Evolutionary conservation across 169 alveolate species (phyloP), one percentile per base, ranked within the genome.

Genomic region (Ichthyophthirius multifiliis): DNA sequence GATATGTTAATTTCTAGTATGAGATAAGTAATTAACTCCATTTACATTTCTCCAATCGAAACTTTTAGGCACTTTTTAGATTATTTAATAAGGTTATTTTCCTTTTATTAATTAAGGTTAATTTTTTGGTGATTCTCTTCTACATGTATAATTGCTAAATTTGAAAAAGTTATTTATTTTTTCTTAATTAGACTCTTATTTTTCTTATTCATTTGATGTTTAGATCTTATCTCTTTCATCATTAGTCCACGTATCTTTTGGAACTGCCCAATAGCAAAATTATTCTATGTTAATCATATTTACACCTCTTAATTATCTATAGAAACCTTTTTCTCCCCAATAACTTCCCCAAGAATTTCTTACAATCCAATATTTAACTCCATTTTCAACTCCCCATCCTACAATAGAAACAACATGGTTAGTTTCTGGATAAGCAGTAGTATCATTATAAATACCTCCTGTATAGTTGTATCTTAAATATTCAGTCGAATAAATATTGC

Each of bases 341-440:
- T 87, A 80, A 13, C 94, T 89, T 43, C 98, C 97, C 96, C 97
- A 95, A 27, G 96, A 88, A 83, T 95, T 95, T 84, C 93, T 85
- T 15, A 87, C 90, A 48, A 82, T 83, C 95, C 93, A 89, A 85
- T 84, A 94, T 62, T 83, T 80, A 23, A 41, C 73, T 18, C 93
- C 94, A 55, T 89, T 82, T 77, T 87, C 93, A 18, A 74, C 89
- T 43, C 96, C 96, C 81, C 87, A 92, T 30, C 96, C 94, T 15
- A 89, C 92, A 64, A 87, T 81, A 31, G 89, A 65, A 63, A 89
- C 78, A 32, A 81, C 92, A 78, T 92, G 94, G 43, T 82, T 78
- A 2, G 81, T 63, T 39, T 76, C 73, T 41, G 27, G 48, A 27
- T 63, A 74, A 47, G 83, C 86, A 34, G 89, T 85, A 32, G 75